A percentile compares a stretch with the other conserved stretches of the same genome.
phyloP scores from a whole-genome alignment of 495 filamentous ascomycete species.

The Immersiella caudata region DNA sequence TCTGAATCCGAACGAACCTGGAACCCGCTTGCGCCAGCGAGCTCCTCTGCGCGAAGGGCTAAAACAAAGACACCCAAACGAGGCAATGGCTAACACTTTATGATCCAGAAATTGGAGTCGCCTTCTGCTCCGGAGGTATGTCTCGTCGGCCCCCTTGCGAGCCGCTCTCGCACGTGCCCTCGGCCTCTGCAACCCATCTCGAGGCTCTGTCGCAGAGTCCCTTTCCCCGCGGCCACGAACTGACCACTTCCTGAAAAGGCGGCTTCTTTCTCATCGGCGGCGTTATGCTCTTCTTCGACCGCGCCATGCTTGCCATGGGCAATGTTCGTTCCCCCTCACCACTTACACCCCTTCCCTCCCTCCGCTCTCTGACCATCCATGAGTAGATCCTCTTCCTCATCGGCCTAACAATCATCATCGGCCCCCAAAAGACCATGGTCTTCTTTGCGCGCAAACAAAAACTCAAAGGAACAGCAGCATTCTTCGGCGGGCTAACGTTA shows the following conservation, averaged over 20 bases:
- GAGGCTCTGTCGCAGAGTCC: neutral
- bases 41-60: neutral
- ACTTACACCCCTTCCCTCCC: conserved; percentile 14
- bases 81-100: neutral
- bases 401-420: conserved; percentile 93
- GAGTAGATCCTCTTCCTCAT: conserved; percentile 93
- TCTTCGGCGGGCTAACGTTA: conserved; percentile 78
- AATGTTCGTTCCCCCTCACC: conserved; percentile 65
- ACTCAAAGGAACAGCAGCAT: conserved; percentile 86
- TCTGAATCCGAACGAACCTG: neutral
- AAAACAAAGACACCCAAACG: neutral
- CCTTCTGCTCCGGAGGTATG: conserved; percentile 95
- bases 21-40: neutral
- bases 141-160: conserved; percentile 33
- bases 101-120: conserved; percentile 81
- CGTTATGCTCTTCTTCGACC: conserved; percentile 94
- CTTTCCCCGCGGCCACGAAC: neutral
- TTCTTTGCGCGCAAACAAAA: conserved; percentile 96
- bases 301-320: conserved; percentile 71
- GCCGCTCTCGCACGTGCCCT: neutral
- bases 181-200: neutral
- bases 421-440: conserved; percentile 81
- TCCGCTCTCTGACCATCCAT: neutral
- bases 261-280: conserved; percentile 92
- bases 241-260: conserved; percentile 51